These are phyloP conservation scores for Candida parachauliodes DNA, from an alignment of 805 yeast species.

Conservation along the genomic window DNA sequence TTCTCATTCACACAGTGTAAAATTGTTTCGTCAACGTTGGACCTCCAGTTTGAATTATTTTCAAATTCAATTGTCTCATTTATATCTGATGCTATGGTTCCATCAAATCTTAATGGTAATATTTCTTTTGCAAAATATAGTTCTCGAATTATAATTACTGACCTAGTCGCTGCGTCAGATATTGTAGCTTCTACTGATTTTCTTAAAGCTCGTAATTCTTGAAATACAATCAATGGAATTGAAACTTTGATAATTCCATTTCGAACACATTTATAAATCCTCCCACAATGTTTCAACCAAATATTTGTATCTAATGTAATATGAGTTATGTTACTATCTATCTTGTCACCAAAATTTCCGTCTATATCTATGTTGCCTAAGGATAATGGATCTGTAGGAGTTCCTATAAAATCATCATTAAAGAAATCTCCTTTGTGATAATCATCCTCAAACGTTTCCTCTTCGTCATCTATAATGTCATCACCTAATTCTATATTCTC, in stretches of 20 bases:
- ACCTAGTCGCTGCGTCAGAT: constrained; percentile 77
- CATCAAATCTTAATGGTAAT: constrained; percentile 64
- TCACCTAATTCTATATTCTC: constrained; percentile 15
- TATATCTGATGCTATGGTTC: constrained; percentile 61
- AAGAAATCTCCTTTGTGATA: constrained; percentile 9
- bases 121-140: constrained; percentile 54
- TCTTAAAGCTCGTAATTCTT: constrained; percentile 68
- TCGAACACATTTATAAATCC: constrained; percentile 64
- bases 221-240: constrained; percentile 74
- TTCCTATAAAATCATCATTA: constrained; percentile 9
- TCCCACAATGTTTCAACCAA: constrained; percentile 79
- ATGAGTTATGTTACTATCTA: constrained; percentile 55
- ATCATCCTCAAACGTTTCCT: constrained; percentile 13
- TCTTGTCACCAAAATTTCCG: constrained; percentile 54
- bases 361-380: constrained; percentile 17
- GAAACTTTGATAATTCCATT: constrained; percentile 56
- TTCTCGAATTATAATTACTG: constrained; percentile 71
- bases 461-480: constrained; percentile 19
- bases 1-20: constrained; percentile 46
- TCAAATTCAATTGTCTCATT: constrained; percentile 75
- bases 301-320: constrained; percentile 73
- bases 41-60: constrained; percentile 67
- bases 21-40: constrained; percentile 68
- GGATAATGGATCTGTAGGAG: constrained; percentile 10
- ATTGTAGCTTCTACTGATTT: constrained; percentile 69